Conservation (phyloP, 495 filamentous ascomycete species). For the Penicillium roqueforti region DNA sequence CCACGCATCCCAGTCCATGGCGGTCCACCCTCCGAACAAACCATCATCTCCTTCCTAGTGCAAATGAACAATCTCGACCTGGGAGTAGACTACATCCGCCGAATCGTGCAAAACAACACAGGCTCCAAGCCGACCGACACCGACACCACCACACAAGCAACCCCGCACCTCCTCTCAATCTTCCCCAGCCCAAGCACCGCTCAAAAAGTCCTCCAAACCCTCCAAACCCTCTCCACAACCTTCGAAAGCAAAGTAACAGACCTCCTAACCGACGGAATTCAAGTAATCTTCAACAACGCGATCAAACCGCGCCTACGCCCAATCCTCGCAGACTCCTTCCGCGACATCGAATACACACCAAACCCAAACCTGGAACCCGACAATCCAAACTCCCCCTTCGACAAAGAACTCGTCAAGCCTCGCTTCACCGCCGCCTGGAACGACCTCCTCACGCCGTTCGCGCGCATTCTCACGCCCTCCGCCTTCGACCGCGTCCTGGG, state of each 20-base stretch:
- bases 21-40: constrained; percentile 75
- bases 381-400: constrained; percentile 22
- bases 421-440: constrained; percentile 81
- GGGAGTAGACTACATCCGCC: constrained; percentile 79
- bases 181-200: constrained; percentile 80
- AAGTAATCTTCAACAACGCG: constrained; percentile 82
- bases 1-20: constrained; percentile 71
- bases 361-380: constrained; percentile 41
- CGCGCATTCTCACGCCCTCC: constrained; percentile 73
- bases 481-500: constrained; percentile 69
- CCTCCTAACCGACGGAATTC: constrained; percentile 74
- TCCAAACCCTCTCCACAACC: constrained; percentile 62
- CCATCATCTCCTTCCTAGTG: constrained; percentile 79
- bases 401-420: constrained; percentile 56
- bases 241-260: constrained; percentile 76
- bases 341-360: constrained; percentile 78
- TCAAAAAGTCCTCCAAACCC: constrained; percentile 56
- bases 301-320: constrained; percentile 82
- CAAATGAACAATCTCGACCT: constrained; percentile 94
- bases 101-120: constrained; percentile 70
- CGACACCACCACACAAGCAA: constrained; percentile 13
- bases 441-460: constrained; percentile 73
- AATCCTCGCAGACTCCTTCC: constrained; percentile 81
- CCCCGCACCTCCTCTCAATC: constrained; percentile 50
- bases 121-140: constrained; percentile 29